phyloP scores from a whole-genome alignment of 2,329 filamentous ascomycete genomes.

The Colletotrichum sp. region DNA sequence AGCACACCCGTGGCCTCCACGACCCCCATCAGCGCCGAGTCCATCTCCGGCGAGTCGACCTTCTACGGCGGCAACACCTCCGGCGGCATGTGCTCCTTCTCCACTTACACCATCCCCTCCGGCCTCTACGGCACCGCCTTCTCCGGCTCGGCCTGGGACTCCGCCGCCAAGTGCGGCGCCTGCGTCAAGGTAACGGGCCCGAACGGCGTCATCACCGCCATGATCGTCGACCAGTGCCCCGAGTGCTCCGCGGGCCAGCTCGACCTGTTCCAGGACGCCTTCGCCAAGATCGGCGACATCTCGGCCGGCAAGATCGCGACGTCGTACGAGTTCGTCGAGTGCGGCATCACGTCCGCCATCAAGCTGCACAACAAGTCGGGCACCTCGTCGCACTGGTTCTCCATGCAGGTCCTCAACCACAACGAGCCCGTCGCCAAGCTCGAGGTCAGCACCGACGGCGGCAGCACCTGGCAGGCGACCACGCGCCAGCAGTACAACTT shows the following conservation, averaged over 20 bases:
- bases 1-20: not conserved
- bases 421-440: constrained; percentile 60
- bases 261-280: constrained; percentile 50
- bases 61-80: constrained; percentile 60
- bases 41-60: constrained; percentile 45
- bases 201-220: constrained; percentile 65
- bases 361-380: constrained; percentile 50
- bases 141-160: constrained; percentile 62
- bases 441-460: constrained; percentile 66
- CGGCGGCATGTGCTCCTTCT: constrained; percentile 69
- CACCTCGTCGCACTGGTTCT: constrained; percentile 46
- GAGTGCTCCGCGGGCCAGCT: constrained; percentile 45
- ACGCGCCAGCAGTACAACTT: constrained; percentile 62
- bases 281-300: constrained; percentile 38
- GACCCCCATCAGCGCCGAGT: not conserved
- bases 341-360: constrained; percentile 46
- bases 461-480: constrained; percentile 62
- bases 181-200: constrained; percentile 66
- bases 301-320: constrained; percentile 39
- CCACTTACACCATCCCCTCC: constrained; percentile 64
- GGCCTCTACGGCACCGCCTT: constrained; percentile 66
- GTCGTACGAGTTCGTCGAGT: constrained; percentile 40
- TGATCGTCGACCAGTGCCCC: constrained; percentile 57
- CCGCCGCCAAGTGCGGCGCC: constrained; percentile 61
- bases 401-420: constrained; percentile 66